phyloP scores from a whole-genome alignment of 192 early-diverging fungal genomes.

The Rhizophagus clarus region DNA sequence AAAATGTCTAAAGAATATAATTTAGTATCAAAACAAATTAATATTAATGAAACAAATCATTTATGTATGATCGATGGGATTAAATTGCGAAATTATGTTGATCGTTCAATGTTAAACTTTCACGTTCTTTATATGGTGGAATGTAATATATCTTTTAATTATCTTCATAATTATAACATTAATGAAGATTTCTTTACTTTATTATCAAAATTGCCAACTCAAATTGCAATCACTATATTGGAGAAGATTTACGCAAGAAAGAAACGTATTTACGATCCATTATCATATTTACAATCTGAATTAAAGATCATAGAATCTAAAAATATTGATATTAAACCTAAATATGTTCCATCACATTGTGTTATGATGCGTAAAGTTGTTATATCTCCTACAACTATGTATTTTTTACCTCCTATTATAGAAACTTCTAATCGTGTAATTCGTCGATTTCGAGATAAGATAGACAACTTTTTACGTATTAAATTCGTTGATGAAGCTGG shows the following conservation, averaged over 20 bases:
- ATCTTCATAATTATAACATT: constrained; percentile 49
- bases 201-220: constrained; percentile 28
- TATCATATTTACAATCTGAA: constrained; percentile 32
- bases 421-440: constrained; percentile 76
- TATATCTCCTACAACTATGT: constrained; percentile 68
- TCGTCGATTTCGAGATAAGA: constrained; percentile 51
- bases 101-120: constrained; percentile 29
- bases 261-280: constrained; percentile 45
- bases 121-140: constrained; percentile 53
- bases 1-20: constrained; percentile 39
- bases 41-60: neutral
- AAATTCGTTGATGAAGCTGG: constrained; percentile 67
- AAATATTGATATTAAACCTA: constrained; percentile 19
- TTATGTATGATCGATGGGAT: neutral
- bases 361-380: constrained; percentile 55
- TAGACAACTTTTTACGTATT: constrained; percentile 68
- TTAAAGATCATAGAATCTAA: constrained; percentile 3
- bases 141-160: constrained; percentile 41
- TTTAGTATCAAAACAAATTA: constrained; percentile 19
- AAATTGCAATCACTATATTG: constrained; percentile 40
- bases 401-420: constrained; percentile 60
- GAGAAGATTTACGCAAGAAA: constrained; percentile 35
- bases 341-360: constrained; percentile 46
- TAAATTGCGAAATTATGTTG: neutral
- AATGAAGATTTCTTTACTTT: constrained; percentile 38